Percentiles rank a stretch among this genome's conserved stretches.
phyloP scores from a whole-genome alignment of 306 rosid genomes.

The Fagus sylvatica region DNA sequence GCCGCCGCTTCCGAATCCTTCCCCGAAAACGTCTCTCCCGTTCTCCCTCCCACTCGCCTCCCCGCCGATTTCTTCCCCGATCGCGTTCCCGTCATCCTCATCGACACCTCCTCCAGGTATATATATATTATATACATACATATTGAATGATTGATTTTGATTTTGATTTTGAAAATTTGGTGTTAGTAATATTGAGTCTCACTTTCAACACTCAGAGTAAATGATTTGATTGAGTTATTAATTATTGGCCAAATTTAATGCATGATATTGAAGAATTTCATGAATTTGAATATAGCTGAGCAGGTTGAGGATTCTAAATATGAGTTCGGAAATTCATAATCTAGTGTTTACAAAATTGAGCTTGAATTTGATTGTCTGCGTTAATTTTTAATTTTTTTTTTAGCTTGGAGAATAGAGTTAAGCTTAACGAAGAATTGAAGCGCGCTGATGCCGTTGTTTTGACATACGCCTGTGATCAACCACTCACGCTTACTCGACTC shows the following conservation, averaged over 20 bases:
- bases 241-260: background rate
- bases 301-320: too few relatives aligned
- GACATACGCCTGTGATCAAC: conserved; percentile 82
- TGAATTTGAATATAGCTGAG: too few relatives aligned
- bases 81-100: conserved; percentile 60
- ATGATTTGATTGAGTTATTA: background rate
- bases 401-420: conserved; percentile 66
- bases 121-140: background rate
- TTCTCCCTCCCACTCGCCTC: conserved; percentile 69
- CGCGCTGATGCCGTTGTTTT: conserved; percentile 78
- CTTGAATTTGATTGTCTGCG: background rate
- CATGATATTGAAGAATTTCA: background rate
- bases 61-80: conserved; percentile 75
- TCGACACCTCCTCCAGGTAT: conserved; percentile 85
- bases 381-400: background rate
- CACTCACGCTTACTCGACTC: conserved; percentile 53
- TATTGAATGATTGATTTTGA: background rate
- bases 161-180: too few relatives aligned
- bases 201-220: background rate
- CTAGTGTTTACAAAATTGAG: background rate
- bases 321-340: background rate
- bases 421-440: conserved; percentile 74
- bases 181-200: background rate
- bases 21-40: conserved; percentile 57
- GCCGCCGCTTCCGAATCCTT: conserved; percentile 62